phyloP scores from a whole-genome alignment of 257 asterid species.

The Capsicum chinense region DNA sequence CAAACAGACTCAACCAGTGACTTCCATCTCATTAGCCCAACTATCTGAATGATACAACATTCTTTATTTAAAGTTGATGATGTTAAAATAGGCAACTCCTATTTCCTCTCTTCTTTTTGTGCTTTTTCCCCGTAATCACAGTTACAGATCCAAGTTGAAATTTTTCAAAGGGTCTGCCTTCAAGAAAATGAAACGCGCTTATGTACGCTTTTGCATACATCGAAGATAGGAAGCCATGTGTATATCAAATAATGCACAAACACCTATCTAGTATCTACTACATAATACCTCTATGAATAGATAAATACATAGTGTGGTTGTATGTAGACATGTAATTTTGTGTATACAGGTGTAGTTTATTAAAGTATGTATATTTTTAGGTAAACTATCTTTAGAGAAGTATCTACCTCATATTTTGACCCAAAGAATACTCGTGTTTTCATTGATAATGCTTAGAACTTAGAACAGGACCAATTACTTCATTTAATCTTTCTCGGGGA shows the following conservation, averaged over 20 bases:
- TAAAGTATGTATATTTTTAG: not conserved
- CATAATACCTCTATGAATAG: not conserved
- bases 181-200: not conserved
- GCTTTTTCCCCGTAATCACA: not conserved
- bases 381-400: not conserved
- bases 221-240: slow-evolving; percentile 14
- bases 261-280: not conserved
- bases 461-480: not conserved
- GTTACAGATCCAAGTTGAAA: not conserved
- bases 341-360: not conserved
- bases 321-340: not conserved
- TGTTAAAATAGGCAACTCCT: not conserved
- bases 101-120: not conserved
- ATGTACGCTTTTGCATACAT: not conserved
- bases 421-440: not conserved
- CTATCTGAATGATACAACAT: not conserved
- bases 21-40: not conserved
- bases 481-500: not conserved
- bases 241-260: not conserved
- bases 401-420: not conserved
- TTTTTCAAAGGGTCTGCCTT: not conserved
- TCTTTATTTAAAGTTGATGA: not conserved
- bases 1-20: not conserved
- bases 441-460: not conserved
- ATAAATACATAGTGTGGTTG: not conserved